Conservation (phyloP, 208 protist genomes). For the Leishmania martiniquensis region DNA sequence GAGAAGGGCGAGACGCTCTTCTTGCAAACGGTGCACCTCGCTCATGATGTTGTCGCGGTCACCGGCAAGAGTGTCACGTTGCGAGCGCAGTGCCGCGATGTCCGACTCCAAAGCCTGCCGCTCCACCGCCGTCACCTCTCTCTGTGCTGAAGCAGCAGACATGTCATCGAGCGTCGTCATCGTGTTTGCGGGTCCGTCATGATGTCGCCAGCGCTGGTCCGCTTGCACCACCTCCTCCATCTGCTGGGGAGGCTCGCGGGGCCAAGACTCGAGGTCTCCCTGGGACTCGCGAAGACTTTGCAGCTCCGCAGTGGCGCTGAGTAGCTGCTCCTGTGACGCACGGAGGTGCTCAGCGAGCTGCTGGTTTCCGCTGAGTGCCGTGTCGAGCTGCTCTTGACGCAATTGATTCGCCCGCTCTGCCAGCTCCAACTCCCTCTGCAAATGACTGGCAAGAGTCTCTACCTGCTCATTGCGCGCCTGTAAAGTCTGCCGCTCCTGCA, state of each 20-base stretch:
- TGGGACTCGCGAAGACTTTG: conserved; percentile 11
- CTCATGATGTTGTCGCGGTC: conserved; percentile 9
- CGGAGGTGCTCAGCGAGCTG: conserved; percentile 12
- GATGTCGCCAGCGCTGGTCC: conserved; percentile 6
- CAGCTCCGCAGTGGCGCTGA: neutral
- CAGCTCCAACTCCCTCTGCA: conserved; percentile 30
- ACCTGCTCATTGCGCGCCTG: conserved; percentile 19
- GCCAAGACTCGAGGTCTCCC: conserved; percentile 5
- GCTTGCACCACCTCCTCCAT: conserved; percentile 4
- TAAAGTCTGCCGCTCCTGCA: conserved; percentile 10
- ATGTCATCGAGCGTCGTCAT: neutral
- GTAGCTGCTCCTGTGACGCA: conserved; percentile 7
- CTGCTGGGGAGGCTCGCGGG: neutral
- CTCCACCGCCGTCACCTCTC: neutral
- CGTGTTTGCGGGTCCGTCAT: too few species aligned
- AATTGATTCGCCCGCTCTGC: conserved; percentile 22
- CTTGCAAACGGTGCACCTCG: conserved; percentile 15
- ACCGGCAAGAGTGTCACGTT: conserved; percentile 3
- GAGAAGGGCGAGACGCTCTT: neutral
- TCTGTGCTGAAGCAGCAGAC: neutral
- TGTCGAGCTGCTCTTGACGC: conserved; percentile 33
- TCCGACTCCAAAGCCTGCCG: conserved; percentile 10
- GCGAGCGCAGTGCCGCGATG: conserved; percentile 9
- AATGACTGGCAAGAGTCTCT: conserved; percentile 18
- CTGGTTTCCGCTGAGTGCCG: neutral